Conservation (phyloP, 495 filamentous ascomycete genomes). For the Niebla homalea region DNA sequence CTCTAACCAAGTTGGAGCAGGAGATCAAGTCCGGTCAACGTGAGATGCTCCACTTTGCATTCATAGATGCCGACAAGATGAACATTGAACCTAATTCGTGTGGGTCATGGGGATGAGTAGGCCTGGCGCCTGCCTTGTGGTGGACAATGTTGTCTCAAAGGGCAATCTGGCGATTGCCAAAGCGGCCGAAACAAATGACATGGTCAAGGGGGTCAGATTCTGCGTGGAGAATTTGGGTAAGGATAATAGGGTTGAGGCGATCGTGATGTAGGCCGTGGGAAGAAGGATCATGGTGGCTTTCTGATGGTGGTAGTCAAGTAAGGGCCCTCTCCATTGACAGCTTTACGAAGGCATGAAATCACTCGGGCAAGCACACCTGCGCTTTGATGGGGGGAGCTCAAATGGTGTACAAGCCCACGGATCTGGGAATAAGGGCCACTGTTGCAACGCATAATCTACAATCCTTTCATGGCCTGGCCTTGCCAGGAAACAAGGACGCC, state of each 20-base stretch:
- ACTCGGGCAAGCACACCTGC: too few species aligned
- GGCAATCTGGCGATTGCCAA: conserved; percentile 5
- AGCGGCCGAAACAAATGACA: conserved; percentile 15
- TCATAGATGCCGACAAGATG: conserved; percentile 39
- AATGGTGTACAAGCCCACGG: too few species aligned
- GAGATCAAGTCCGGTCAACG: conserved; percentile 15
- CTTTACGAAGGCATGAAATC: too few species aligned
- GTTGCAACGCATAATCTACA: too few species aligned
- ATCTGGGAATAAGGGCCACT: too few species aligned
- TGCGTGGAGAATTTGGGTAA: conserved; percentile 34
- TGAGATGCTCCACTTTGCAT: conserved; percentile 33
- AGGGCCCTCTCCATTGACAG: not conserved
- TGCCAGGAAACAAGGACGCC: too few species aligned
- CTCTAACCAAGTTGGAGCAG: conserved; percentile 26
- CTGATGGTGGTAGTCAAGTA: conserved; percentile 23
- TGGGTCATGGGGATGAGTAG: conserved; percentile 28
- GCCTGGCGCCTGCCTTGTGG: conserved; percentile 26
- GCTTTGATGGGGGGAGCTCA: too few species aligned
- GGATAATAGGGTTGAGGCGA: conserved; percentile 31
- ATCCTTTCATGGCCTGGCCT: too few species aligned
- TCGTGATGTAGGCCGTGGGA: conserved; percentile 38
- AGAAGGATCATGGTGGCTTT: conserved; percentile 41
- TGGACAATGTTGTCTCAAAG: conserved; percentile 36
- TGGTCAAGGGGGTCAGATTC: conserved; percentile 11
- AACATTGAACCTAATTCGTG: conserved; percentile 36